Evolutionary conservation across 2,329 filamentous ascomycete species (phyloP), one percentile per base, ranked within the genome.

Genomic region (Fusarium coicis): DNA sequence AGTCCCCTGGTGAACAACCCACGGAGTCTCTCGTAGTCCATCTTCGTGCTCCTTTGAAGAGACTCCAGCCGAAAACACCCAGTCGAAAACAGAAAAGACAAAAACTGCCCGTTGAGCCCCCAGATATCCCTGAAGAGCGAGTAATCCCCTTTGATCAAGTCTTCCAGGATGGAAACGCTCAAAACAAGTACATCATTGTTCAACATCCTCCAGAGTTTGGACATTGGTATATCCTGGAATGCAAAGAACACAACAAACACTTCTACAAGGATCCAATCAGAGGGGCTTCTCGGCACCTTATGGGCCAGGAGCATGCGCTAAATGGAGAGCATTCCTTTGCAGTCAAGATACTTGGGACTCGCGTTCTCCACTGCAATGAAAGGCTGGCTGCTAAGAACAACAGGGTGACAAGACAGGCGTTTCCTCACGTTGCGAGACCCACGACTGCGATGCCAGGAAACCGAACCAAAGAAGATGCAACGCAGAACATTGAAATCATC

Each of bases 191-290:
- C 23, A 34, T 34, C 2, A 66, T 72, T 6, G 30, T 39, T 9
- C 39, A 46, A 0, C 23, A 56, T 10, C 55, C 55, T 10, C 23
- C 32, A n/a, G 4, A 37, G 10, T 10, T 4, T 28, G 40, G 4
- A 3, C 1, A 58, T 0, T 73, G 70, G 68, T 73, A 73, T 5
- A 72, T 72, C 11, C 11, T 73, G 1, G 55, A 62, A 30, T 73
- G 70, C 9, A 37, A 32, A 0, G 37, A 69, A 5, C 68, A 72
- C n/a, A 10, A 40, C 1, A 61, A n/a, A 10, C 54, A 57, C 1
- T 73, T 69, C 9, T 10, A 5, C 7, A 43, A 53, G 19, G 14
- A 40, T 19, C 68, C 68, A 1, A 12, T 72, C 2, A 9, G 11
- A 7, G 52, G 11, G 0, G 68, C 68, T 18, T 4, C 32, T 2